These are phyloP conservation scores for Aureobasidium uvarum DNA, from an alignment of 2,329 filamentous ascomycete genomes.

Conservation along the genomic window DNA sequence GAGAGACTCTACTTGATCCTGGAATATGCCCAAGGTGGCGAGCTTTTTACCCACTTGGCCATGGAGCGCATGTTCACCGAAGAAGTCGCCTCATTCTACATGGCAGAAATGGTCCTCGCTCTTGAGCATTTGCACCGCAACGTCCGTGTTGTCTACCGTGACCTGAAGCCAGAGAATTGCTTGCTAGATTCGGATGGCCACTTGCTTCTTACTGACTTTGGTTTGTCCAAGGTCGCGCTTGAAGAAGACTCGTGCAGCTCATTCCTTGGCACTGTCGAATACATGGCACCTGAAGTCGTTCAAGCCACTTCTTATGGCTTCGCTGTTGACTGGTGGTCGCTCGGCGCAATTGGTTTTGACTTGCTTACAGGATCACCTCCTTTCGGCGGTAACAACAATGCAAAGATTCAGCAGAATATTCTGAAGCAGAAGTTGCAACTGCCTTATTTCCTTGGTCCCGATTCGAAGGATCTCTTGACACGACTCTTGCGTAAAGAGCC, in stretches of 20 bases:
- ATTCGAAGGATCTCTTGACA: slow-evolving; percentile 91
- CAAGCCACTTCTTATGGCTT: slow-evolving; percentile 86
- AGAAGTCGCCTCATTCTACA: slow-evolving; percentile 88
- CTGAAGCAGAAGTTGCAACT: slow-evolving; percentile 84
- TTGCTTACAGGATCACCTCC: slow-evolving; percentile 89
- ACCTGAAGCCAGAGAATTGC: slow-evolving; percentile 97
- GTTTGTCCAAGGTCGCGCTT: slow-evolving; percentile 88
- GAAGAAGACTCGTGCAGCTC: slow-evolving; percentile 77
- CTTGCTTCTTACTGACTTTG: slow-evolving; percentile 92
- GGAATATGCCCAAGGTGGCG: slow-evolving; percentile 95
- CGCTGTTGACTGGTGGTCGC: slow-evolving; percentile 97
- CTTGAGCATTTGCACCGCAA: slow-evolving; percentile 90
- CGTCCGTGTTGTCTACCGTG: slow-evolving; percentile 91
- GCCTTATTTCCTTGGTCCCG: slow-evolving; percentile 85
- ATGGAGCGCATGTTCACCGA: slow-evolving; percentile 96
- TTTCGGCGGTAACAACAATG: slow-evolving; percentile 85
- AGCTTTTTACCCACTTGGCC: slow-evolving; percentile 91
- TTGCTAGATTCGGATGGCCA: slow-evolving; percentile 89
- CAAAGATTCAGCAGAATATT: slow-evolving; percentile 95
- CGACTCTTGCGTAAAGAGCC: slow-evolving; percentile 91
- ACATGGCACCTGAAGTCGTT: slow-evolving; percentile 98
- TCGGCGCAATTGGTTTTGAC: slow-evolving; percentile 89
- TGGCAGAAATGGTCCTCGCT: slow-evolving; percentile 96
- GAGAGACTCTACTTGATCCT: slow-evolving; percentile 97
- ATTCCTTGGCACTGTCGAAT: slow-evolving; percentile 91